Conservation (phyloP, 2,329 filamentous ascomycete species). For the Talaromyces atroroseus region DNA sequence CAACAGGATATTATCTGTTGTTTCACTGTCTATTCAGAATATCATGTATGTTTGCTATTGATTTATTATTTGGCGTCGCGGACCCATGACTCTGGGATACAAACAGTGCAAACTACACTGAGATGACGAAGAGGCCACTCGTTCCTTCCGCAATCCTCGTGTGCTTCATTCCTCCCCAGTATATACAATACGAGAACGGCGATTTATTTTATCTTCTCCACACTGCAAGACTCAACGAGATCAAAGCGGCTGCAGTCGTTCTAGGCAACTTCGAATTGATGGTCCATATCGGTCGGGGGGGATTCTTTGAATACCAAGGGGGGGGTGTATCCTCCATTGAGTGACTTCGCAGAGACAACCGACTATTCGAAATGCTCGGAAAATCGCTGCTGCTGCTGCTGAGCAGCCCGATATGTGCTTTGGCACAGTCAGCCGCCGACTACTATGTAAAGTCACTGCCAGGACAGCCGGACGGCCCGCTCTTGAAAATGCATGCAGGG, state of each 20-base stretch:
- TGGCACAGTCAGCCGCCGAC: slow-evolving; percentile 63
- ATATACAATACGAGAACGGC: no score
- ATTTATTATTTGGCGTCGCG: no score
- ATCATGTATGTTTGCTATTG: no score
- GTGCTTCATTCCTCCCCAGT: background rate
- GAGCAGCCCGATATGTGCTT: slow-evolving; percentile 20
- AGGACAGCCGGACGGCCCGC: slow-evolving; percentile 69
- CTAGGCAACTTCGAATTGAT: background rate
- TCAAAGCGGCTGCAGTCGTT: background rate
- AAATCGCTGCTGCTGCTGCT: slow-evolving; percentile 19
- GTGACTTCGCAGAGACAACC: background rate
- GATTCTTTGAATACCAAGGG: background rate
- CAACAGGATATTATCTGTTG: no score
- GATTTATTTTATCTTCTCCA: no score
- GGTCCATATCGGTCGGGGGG: background rate
- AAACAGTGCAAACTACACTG: background rate
- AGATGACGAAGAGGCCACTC: background rate
- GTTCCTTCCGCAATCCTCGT: background rate
- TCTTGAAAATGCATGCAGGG: slow-evolving; percentile 98
- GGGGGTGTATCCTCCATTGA: background rate
- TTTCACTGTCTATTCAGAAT: no score
- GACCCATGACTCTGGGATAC: background rate
- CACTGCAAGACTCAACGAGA: background rate
- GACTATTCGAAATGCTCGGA: slow-evolving; percentile 1
- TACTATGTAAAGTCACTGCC: slow-evolving; percentile 86